A percentile compares a stretch with the other conserved stretches of the same genome.
phyloP scores from a whole-genome alignment of 140 eudicot species.

The Oenanthe javanica region DNA sequence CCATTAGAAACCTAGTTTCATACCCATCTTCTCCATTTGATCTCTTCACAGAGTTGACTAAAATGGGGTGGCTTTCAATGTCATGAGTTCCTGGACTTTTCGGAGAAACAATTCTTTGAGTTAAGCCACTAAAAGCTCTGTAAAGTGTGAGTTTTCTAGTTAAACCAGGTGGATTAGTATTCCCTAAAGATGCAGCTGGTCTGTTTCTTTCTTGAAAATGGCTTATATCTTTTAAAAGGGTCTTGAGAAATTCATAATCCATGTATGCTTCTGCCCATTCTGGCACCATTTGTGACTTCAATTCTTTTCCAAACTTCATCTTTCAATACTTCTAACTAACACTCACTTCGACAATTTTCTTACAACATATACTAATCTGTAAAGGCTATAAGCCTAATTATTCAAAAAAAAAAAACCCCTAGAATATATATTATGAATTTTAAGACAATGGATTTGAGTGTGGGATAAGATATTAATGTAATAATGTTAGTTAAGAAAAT shows the following conservation, averaged over 20 bases:
- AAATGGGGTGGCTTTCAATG: slow-evolving; percentile 48
- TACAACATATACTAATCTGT: no score
- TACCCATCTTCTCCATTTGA: slow-evolving; percentile 26
- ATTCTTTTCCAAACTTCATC: slow-evolving; percentile 16
- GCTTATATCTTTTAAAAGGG: slow-evolving; percentile 37
- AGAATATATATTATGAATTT: not conserved
- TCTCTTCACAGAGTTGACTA: slow-evolving; percentile 33
- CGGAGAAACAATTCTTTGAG: not conserved
- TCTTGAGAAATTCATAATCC: slow-evolving; percentile 59
- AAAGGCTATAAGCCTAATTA: no score
- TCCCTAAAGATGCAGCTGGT: slow-evolving; percentile 11
- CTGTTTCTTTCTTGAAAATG: slow-evolving; percentile 24
- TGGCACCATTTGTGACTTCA: slow-evolving; percentile 16
- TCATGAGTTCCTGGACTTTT: slow-evolving; percentile 21
- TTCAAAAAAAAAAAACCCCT: no score
- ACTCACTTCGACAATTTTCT: no score
- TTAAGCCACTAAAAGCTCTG: slow-evolving; percentile 51
- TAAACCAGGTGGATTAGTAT: not conserved
- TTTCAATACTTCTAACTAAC: not conserved
- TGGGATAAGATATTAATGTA: not conserved
- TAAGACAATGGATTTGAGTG: not conserved
- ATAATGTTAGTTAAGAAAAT: not conserved
- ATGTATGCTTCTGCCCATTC: slow-evolving; percentile 79
- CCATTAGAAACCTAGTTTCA: slow-evolving; percentile 44
- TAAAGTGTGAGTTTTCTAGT: slow-evolving; percentile 35